Base-by-base conservation (phyloP, 345 rosid species). In the Aquilaria yunnanensis region DNA sequence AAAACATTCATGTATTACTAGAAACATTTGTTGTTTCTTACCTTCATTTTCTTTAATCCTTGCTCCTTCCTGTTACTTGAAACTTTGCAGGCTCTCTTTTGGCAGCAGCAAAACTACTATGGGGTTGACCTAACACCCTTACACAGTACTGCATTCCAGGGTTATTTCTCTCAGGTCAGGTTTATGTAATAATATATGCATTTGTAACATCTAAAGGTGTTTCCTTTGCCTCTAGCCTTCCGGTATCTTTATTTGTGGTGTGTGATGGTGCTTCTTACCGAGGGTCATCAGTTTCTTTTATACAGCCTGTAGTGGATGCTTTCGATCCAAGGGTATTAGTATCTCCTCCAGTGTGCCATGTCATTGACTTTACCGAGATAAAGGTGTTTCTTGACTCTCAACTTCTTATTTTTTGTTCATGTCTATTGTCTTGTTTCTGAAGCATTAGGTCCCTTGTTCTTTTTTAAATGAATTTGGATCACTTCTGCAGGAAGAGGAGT, bases 291-390 rank as follows among this genome's bases (percentile, higher is more conserved):
- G 67, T 74, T 37, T 31, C 68, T 46, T 70, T 63, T 37, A 14
- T 65, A 50, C 79, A 94, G 99, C 99, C 99, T 49, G 99, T 94
- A 66, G 97, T 94, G 63, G 99, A 94, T 87, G 96, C 99, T 52
- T 94, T 90, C 77, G 99, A 94, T 81, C 97, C 97, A 47, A 94
- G 99, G 71, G 66, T 94, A 67, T 76, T 94, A 80, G 99, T 90
- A 70, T 87, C 96, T 69, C 76, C 96, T 70, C 80, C 92, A 2
- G 68, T 75, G 55, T 78, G 59, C 63, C 99, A 94, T 59, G 72
- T 65, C 59, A 68, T 94, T 69, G 88, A 90, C 72, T 94, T 94
- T 60, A 77, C 83, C 33, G 75, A 81, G 71, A 79, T 86, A 74
- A 85, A 87, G 99, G 99, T 94, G 79, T 58, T 31, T 32, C 41